Evolutionary conservation across 2,329 filamentous ascomycete species (phyloP).

Genomic region (Neodidymelliopsis sp.): DNA sequence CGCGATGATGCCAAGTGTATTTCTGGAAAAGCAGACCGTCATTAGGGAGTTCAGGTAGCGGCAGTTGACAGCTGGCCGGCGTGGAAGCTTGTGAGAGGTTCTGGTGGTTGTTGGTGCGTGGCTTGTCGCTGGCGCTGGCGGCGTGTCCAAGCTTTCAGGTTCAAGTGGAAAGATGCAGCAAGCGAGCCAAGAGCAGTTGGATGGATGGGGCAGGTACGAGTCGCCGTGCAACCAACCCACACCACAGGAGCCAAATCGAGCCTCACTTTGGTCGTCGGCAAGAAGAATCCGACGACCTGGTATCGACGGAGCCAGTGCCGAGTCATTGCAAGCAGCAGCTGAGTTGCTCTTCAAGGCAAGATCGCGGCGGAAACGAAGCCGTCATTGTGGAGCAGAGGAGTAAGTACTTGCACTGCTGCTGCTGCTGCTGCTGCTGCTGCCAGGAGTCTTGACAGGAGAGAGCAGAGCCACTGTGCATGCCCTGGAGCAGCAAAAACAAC

Average conservation of each 20-base stretch:
- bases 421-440: no score
- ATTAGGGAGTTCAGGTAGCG: background rate
- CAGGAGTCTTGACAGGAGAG: no score
- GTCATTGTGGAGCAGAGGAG: background rate
- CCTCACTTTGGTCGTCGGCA: conserved; percentile 18
- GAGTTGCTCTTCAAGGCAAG: conserved; percentile 7
- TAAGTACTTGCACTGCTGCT: no score
- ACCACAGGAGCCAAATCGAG: conserved; percentile 4
- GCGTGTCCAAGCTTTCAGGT: background rate
- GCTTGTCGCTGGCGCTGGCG: background rate
- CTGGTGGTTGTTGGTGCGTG: background rate
- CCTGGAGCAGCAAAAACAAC: conserved; percentile 12
- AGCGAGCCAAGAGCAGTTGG: conserved; percentile 6
- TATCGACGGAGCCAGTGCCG: conserved; percentile 17
- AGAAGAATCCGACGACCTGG: conserved; percentile 23
- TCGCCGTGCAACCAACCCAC: background rate
- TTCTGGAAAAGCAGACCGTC: no score
- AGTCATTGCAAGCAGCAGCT: conserved; percentile 10
- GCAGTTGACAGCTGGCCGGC: no score
- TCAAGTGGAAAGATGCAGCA: background rate
- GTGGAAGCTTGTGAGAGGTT: no score
- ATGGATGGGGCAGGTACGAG: conserved; percentile 12
- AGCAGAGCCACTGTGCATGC: no score
- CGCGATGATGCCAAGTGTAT: no score
- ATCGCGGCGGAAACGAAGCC: background rate